phyloP scores from a whole-genome alignment of 2,329 filamentous ascomycete genomes.

The Paradendryphiella salina region DNA sequence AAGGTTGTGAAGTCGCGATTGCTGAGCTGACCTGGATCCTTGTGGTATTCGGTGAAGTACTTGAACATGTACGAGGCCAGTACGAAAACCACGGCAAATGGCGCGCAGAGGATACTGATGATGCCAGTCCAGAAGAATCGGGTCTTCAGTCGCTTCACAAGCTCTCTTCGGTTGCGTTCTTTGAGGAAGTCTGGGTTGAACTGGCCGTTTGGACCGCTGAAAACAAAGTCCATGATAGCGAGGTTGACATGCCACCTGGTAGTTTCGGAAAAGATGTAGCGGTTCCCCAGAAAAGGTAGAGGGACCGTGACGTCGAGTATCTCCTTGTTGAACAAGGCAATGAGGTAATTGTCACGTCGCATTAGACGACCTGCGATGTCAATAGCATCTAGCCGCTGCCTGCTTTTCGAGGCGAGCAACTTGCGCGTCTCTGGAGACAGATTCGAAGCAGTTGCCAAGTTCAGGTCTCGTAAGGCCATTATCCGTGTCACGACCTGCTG shows the following conservation, averaged over 20 bases:
- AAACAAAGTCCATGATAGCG: constrained; percentile 90
- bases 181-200: constrained; percentile 85
- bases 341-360: constrained; percentile 95
- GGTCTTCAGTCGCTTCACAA: constrained; percentile 76
- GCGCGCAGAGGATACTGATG: constrained; percentile 83
- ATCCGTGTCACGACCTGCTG: constrained; percentile 84
- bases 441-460: constrained; percentile 75
- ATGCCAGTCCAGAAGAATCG: constrained; percentile 82
- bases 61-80: constrained; percentile 89
- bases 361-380: constrained; percentile 97
- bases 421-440: constrained; percentile 62
- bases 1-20: constrained; percentile 88
- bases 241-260: constrained; percentile 91
- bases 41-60: constrained; percentile 97
- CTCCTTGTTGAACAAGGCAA: constrained; percentile 97
- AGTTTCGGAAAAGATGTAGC: constrained; percentile 84
- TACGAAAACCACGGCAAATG: constrained; percentile 84
- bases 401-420: constrained; percentile 79
- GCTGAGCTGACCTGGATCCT: constrained; percentile 85
- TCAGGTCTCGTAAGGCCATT: constrained; percentile 81
- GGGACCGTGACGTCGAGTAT: constrained; percentile 84
- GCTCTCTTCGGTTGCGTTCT: constrained; percentile 73
- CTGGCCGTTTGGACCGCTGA: constrained; percentile 79
- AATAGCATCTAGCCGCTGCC: constrained; percentile 91
- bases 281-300: constrained; percentile 76